Base-by-base conservation (phyloP, 192 early-diverging fungal species). In the Coemansia sp. region DNA sequence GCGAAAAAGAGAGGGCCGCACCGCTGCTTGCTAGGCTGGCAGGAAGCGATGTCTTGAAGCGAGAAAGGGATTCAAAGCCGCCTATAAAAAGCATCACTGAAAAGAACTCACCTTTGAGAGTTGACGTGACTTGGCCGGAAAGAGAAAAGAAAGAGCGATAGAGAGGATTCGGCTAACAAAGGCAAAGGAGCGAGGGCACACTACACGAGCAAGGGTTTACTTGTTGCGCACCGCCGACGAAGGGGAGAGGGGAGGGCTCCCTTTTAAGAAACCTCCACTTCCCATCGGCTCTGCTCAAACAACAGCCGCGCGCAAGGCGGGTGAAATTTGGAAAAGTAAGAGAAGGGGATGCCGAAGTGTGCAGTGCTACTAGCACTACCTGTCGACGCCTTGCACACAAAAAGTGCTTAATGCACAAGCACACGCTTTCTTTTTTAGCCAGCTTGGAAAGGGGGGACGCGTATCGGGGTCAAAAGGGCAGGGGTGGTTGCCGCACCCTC, bases 401-500 rank as follows among this genome's bases (percentile, higher is more conserved):
- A 36, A 45, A 53, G 59, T 26, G 59, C 37, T 37, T 68, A 43
- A 68, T 68, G 66, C 59, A 61, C 41, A 38, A 26, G 23, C 48
- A 38, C 59, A 58, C 56, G 56, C 56, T 58, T 58, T 58, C 14
- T 36, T 36, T 56, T 56, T 31, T 34, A 28, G 28, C 16, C 28
- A 56, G 42, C 65, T 59, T 37, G 13, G 13, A 8, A 61, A 59
- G 43, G 65, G 38, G 53, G 76, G 76, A 55, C 66, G 47, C 61
- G 31, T 38, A 28, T 52, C 61, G 76, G 68, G 68, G 64, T 62
- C 64, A 55, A 58, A 25, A 28, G 37, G 37, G 31, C 53, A 48
- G 72, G 65, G 72, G 68, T 52, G 68, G 72, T 47, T 47, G 21
- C 10, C 39, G 37, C 68, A 66, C 60, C 75, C 66, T 20, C 76